These are phyloP conservation scores for Rhodotorula sphaerocarpa DNA, from an alignment of 768 basidiomycete species.

Conservation along the genomic window DNA sequence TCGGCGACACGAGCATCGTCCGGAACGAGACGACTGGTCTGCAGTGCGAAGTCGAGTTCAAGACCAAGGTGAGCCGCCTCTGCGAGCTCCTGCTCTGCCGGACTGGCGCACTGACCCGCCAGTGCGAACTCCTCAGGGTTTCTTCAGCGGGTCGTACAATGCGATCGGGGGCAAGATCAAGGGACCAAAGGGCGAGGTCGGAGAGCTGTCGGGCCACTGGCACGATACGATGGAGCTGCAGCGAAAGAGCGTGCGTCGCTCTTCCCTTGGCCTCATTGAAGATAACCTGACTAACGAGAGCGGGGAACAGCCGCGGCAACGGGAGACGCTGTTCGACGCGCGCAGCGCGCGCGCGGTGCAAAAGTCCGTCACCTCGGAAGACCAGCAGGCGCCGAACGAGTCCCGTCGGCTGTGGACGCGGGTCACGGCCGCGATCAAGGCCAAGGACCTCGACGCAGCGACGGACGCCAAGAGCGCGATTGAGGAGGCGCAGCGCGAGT, in stretches of 20 bases:
- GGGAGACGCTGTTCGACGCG: conserved; percentile 76
- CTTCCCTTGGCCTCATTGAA: neutral
- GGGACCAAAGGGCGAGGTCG: conserved; percentile 57
- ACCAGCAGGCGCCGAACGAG: conserved; percentile 81
- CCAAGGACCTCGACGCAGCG: conserved; percentile 88
- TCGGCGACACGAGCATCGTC: conserved; percentile 80
- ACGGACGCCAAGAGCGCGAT: conserved; percentile 80
- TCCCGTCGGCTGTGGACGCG: conserved; percentile 72
- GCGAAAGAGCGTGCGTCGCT: conserved; percentile 53
- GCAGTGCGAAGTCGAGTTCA: conserved; percentile 83
- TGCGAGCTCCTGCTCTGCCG: too few relatives aligned
- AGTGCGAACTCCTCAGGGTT: conserved; percentile 54
- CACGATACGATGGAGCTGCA: conserved; percentile 80
- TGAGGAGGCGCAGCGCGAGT: conserved; percentile 84
- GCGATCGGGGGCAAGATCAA: conserved; percentile 73
- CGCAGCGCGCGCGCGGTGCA: conserved; percentile 63
- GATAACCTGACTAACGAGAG: neutral
- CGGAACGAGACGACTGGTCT: conserved; percentile 70
- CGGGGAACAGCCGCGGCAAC: conserved; percentile 53
- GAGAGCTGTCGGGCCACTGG: conserved; percentile 87
- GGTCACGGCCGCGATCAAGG: conserved; percentile 73
- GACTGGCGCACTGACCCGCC: neutral
- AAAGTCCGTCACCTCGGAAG: conserved; percentile 76
- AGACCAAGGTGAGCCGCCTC: conserved; percentile 66
- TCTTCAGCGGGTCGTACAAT: conserved; percentile 92